Evolutionary conservation across 306 rosid genomes (phyloP).

Genomic region (Dryas octopetala): DNA sequence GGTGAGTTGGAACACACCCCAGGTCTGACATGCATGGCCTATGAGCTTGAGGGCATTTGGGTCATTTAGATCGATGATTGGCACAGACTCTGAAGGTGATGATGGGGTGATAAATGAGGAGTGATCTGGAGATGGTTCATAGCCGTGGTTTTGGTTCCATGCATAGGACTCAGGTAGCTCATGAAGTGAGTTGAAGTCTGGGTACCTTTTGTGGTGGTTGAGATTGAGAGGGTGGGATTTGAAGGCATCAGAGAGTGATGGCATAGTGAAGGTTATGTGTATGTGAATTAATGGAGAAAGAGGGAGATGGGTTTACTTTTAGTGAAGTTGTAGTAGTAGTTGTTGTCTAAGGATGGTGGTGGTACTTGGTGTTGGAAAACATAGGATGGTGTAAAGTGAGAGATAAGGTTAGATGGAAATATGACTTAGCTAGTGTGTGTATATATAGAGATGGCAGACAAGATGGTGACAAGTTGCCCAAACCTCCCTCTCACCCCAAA

Average conservation of each 20-base stretch:
- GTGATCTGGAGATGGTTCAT: not conserved
- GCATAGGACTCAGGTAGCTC: constrained; percentile 80
- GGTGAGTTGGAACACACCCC: constrained; percentile 82
- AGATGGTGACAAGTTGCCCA: constrained; percentile 49
- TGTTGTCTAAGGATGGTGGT: not conserved
- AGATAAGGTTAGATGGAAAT: constrained; percentile 22
- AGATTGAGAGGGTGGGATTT: constrained; percentile 56
- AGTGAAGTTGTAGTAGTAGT: not conserved
- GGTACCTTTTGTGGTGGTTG: constrained; percentile 46
- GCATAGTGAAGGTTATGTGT: constrained; percentile 42
- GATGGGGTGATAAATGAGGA: no score
- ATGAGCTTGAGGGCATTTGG: constrained; percentile 54
- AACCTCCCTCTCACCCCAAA: constrained; percentile 20
- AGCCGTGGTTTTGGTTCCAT: constrained; percentile 46
- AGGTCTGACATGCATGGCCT: constrained; percentile 73
- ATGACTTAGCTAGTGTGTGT: constrained; percentile 39
- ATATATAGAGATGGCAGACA: constrained; percentile 54
- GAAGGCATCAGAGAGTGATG: constrained; percentile 67
- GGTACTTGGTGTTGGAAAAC: constrained; percentile 22
- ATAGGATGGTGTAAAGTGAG: constrained; percentile 33
- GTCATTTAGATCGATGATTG: constrained; percentile 63
- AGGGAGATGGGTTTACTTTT: not conserved
- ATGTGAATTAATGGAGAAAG: no score
- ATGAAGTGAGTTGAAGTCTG: constrained; percentile 58
- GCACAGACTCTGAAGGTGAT: constrained; percentile 26